A percentile compares a stretch with the other conserved stretches of the same genome.
These are phyloP conservation scores for Thelonectria rubi DNA, from an alignment of 2,329 filamentous ascomycete genomes.

Conservation along the genomic window DNA sequence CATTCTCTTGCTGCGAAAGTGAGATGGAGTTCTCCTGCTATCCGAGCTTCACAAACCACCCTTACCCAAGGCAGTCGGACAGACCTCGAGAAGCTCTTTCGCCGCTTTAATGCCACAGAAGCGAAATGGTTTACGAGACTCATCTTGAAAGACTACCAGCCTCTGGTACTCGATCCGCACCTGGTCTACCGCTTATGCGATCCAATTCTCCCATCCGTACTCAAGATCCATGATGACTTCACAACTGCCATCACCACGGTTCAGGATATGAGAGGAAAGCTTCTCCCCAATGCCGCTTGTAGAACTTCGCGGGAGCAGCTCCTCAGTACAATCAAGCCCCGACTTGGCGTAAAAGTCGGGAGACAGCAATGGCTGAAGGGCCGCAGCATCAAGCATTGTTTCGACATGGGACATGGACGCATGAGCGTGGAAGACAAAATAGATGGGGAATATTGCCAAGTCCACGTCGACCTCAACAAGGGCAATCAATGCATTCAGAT, in stretches of 20 bases:
- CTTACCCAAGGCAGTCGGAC: conserved; percentile 48
- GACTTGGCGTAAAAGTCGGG: conserved; percentile 70
- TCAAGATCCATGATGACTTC: conserved; percentile 77
- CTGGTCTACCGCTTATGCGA: conserved; percentile 70
- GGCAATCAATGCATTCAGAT: conserved; percentile 71
- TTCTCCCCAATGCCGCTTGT: conserved; percentile 33
- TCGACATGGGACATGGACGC: conserved; percentile 67
- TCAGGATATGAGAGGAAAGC: conserved; percentile 42
- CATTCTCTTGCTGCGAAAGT: conserved; percentile 73
- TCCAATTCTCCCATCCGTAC: conserved; percentile 72
- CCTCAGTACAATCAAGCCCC: conserved; percentile 57
- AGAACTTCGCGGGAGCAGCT: conserved; percentile 29
- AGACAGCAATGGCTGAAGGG: conserved; percentile 72
- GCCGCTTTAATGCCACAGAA: conserved; percentile 70
- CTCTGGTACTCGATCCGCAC: conserved; percentile 67
- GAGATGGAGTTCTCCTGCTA: conserved; percentile 73
- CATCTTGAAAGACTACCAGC: conserved; percentile 78
- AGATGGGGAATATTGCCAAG: conserved; percentile 90
- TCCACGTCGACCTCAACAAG: conserved; percentile 77
- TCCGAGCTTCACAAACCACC: conserved; percentile 54
- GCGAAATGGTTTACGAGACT: conserved; percentile 89
- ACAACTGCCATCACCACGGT: conserved; percentile 66
- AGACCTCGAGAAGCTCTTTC: conserved; percentile 65
- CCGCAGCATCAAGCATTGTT: conserved; percentile 77
- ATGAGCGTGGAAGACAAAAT: conserved; percentile 85